These are phyloP conservation scores for Aspergillus japonicus DNA, from an alignment of 2,329 filamentous ascomycete genomes.

Conservation along the genomic window DNA sequence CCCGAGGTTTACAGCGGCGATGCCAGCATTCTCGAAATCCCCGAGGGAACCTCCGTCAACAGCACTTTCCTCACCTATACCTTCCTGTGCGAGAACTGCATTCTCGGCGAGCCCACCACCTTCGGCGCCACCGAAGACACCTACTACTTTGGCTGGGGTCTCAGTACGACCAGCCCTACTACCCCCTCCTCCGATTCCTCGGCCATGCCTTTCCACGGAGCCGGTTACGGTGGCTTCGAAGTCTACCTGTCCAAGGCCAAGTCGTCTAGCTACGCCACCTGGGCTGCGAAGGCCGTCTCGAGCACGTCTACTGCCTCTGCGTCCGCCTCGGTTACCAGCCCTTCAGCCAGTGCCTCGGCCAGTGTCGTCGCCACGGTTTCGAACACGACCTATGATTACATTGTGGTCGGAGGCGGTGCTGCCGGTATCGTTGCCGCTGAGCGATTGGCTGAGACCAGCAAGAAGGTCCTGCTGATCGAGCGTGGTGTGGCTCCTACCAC, in stretches of 20 bases:
- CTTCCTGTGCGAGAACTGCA: conserved; percentile 18
- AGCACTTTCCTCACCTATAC: conserved; percentile 22
- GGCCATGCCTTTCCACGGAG: conserved; percentile 15
- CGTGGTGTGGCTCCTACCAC: conserved; percentile 18
- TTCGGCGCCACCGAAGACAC: conserved; percentile 12
- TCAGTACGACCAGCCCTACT: conserved; percentile 16
- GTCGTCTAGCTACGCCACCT: conserved; percentile 19
- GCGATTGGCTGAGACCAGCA: conserved; percentile 18
- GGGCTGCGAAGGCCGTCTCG: conserved; percentile 15
- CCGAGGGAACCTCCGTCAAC: conserved; percentile 17
- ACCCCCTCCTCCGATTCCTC: conserved; percentile 15
- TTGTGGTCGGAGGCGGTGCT: conserved; percentile 23
- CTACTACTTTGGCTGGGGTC: conserved; percentile 20
- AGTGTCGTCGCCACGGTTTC: conserved; percentile 14
- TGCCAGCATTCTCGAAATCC: conserved; percentile 16
- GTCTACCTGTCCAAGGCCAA: conserved; percentile 16
- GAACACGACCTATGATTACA: conserved; percentile 23
- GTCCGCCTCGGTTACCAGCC: conserved; percentile 6
- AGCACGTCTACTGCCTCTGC: conserved; percentile 7
- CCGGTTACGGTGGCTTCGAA: conserved; percentile 18
- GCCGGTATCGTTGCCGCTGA: conserved; percentile 23
- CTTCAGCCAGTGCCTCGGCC: conserved; percentile 8
- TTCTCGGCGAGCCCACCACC: conserved; percentile 16
- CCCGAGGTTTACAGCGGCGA: conserved; percentile 13
- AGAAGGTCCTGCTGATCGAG: conserved; percentile 22